Evolutionary conservation across 441 rosid genomes (phyloP), one percentile per base, ranked within the genome.

Genomic region (Erysimum cheiri): DNA sequence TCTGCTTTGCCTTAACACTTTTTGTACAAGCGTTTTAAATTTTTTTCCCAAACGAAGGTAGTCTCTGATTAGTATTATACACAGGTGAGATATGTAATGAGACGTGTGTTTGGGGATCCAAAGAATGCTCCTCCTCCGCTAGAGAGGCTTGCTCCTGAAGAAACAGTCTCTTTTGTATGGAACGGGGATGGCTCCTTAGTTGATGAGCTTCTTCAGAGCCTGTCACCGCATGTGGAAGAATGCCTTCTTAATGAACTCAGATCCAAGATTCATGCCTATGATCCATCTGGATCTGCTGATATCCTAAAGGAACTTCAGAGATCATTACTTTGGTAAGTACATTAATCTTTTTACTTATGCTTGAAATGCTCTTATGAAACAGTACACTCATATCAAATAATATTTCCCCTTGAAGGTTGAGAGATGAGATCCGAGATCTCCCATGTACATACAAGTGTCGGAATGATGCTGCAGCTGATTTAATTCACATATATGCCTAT

Each of bases 391-490:
- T 65, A 13, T 19, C 32, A 0, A 52, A 55, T 14, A 36, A 24
- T 33, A 35, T 67, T 67, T 75, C 22, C 70, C 72, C 36, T 52
- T 78, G 57, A 80, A 96, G 99, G 98, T 84, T 96, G 94, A 87
- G 98, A 77, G 97, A 96, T 56, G 99, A 91, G 84, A 74, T 93
- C 41, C 87, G 96, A 36, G 82, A 82, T 77, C 94, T 96, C 67
- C 92, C 94, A 8, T 96, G 98, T 81, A 86, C 96, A 52, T 85
- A 89, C 81, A 93, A 88, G 81, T 91, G 98, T 69, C 91, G 98
- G 76, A 87, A 96, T 66, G 99, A 96, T 72, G 99, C 99, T 65
- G 98, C 99, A 46, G 99, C 99, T 73, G 99, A 96, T 84, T 85
- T 96, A 80, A 84, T 96, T 78, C 98, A 96, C 75, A 77, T 90